Evolutionary conservation across 2,329 filamentous ascomycete species (phyloP), one percentile per base, ranked within the genome.

Genomic region (Colletotrichum musicola): DNA sequence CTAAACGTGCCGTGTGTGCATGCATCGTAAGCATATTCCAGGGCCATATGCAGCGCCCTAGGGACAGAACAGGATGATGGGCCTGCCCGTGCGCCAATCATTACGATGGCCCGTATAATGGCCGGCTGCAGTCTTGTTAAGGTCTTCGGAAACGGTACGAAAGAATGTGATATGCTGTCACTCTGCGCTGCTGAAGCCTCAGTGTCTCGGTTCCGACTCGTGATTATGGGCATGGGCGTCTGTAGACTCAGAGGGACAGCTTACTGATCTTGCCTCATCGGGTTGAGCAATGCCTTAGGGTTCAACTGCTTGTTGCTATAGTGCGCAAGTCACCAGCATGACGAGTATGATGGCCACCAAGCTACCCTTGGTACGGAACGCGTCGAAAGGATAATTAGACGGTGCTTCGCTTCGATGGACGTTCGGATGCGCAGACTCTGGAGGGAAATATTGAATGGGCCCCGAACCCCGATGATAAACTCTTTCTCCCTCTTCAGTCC

Each of bases 131-230:
- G 50, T 22, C 18, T 53, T 27, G 14, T 35, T 10, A 18, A 30
- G 4, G 22, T 22, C 59, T 40, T 35, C 38, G 14, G 42, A 25
- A 14, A 18, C 22, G n/a, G 51, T 27, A 25, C 22, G 22, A 18
- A 18, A 63, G n/a, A 64, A 49, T 62, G 54, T 49, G 25, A 14
- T 22, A 49, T 64, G 54, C 54, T 38, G 61, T 66, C 50, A 38
- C 46, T 25, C 18, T 65, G n/a, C 42, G 25, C n/a, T 47, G 30
- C 30, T 22, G 56, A 16, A 30, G 13, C 18, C 16, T 35, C 20
- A 18, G 38, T 40, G 46, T 30, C 42, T 5, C 51, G 9, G 27
- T 22, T 27, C 46, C n/a, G 35, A 49, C 25, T 53, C 35, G 18
- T 25, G n/a, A 47, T 27, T 40, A 53, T 35, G 30, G 30, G 9